A percentile compares a stretch with the other conserved stretches of the same genome.
phyloP scores from a whole-genome alignment of 768 basidiomycete genomes.

The Termitomyces bulborhizus region DNA sequence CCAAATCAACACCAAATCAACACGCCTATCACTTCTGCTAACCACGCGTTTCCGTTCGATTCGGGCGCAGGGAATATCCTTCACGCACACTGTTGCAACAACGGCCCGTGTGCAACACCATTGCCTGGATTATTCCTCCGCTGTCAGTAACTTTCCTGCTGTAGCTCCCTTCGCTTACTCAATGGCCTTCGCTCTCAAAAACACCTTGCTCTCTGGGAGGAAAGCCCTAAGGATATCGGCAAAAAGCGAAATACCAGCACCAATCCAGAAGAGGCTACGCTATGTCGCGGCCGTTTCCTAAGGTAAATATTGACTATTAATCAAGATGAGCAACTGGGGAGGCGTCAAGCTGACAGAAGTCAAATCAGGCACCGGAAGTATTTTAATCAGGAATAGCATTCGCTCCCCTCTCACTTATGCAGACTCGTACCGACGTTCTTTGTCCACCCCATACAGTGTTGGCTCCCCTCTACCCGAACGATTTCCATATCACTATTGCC shows the following conservation, averaged over 20 bases:
- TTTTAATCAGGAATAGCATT: too few relatives aligned
- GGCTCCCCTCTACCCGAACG: conserved; percentile 70
- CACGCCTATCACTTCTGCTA: too few relatives aligned
- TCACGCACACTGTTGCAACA: too few relatives aligned
- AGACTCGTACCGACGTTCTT: conserved; percentile 43
- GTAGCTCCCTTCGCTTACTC: conserved; percentile 54
- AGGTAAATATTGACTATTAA: too few relatives aligned
- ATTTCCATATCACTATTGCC: conserved; percentile 39
- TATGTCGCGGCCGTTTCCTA: conserved; percentile 44
- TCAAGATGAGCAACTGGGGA: too few relatives aligned
- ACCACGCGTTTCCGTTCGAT: too few relatives aligned
- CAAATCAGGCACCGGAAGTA: too few relatives aligned
- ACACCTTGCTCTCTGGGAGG: conserved; percentile 75
- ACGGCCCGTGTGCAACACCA: too few relatives aligned
- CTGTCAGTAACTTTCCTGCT: conserved; percentile 22
- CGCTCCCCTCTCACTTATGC: conserved; percentile 14
- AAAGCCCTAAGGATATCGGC: conserved; percentile 59
- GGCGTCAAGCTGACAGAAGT: too few relatives aligned
- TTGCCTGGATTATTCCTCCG: too few relatives aligned
- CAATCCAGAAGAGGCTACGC: conserved; percentile 84
- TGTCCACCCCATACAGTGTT: conserved; percentile 48
- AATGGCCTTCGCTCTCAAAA: conserved; percentile 56
- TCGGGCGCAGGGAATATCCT: too few relatives aligned
- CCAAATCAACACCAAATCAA: too few relatives aligned
- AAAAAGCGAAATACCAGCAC: conserved; percentile 59